Percentiles rank a stretch among this genome's conserved stretches.
Evolutionary conservation across 2,329 filamentous ascomycete species (phyloP).

Genomic region (Colletotrichum coccodes): DNA sequence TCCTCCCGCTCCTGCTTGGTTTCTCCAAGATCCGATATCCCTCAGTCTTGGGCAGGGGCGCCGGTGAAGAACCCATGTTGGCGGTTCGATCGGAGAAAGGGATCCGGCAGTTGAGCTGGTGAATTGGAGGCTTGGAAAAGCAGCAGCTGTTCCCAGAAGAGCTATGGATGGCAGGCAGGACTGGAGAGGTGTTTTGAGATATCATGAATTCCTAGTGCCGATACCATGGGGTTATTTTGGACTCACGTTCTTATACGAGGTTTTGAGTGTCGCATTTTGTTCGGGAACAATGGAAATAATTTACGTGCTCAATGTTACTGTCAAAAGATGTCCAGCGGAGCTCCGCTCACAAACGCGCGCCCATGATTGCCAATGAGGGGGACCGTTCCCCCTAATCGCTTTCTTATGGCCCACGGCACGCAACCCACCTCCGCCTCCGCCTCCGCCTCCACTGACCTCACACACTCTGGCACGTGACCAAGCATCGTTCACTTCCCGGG

Average conservation of each 20-base stretch:
- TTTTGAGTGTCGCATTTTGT: background rate
- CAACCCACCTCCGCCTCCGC: constrained; percentile 23
- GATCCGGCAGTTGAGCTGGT: background rate
- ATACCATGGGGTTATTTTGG: background rate
- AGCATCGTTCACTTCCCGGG: too few relatives aligned
- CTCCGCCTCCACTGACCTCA: constrained; percentile 6
- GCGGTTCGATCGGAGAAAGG: background rate
- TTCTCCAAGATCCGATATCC: constrained; percentile 38
- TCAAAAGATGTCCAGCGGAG: constrained; percentile 3
- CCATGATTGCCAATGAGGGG: background rate
- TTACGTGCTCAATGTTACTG: background rate
- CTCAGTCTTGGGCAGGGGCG: constrained; percentile 3
- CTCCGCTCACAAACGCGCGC: constrained; percentile 7
- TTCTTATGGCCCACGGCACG: background rate
- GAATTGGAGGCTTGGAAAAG: background rate
- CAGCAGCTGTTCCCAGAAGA: too few relatives aligned
- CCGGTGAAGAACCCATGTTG: constrained; percentile 25
- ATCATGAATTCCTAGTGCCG: background rate
- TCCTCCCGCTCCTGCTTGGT: constrained; percentile 36
- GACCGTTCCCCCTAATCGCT: background rate
- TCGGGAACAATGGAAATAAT: background rate
- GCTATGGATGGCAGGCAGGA: background rate
- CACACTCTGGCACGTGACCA: too few relatives aligned
- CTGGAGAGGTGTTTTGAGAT: background rate
- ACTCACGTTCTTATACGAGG: background rate